Conservation (phyloP, 2,329 filamentous ascomycete genomes). For the Penicillium sp. region DNA sequence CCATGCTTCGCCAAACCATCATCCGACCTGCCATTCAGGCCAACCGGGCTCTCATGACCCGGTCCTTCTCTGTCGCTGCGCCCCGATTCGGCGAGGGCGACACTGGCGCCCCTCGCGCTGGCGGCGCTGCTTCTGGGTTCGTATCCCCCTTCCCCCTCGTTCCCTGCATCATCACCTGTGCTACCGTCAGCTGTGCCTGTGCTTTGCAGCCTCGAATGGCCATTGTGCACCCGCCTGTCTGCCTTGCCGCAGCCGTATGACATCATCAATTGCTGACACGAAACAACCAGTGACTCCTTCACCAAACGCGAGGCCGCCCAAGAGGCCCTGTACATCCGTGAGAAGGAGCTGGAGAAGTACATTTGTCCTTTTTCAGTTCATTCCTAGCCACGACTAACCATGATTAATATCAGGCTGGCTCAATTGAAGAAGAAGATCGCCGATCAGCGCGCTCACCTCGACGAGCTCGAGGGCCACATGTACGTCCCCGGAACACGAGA, state of each 20-base stretch:
- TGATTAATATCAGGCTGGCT: conserved; percentile 55
- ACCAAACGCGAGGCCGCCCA: conserved; percentile 84
- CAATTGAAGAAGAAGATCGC: conserved; percentile 69
- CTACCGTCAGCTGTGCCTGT: background rate
- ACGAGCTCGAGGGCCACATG: conserved; percentile 86
- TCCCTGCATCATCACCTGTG: conserved; percentile 1
- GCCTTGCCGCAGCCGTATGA: conserved; percentile 16
- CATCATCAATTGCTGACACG: conserved; percentile 22
- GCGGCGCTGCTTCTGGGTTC: conserved; percentile 38
- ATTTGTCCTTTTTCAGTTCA: conserved; percentile 10
- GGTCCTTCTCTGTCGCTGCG: conserved; percentile 65
- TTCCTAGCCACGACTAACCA: conserved; percentile 8
- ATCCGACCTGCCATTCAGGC: conserved; percentile 60
- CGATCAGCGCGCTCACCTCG: conserved; percentile 79
- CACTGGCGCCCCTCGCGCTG: conserved; percentile 55
- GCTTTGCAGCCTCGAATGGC: background rate
- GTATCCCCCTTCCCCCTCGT: conserved; percentile 15
- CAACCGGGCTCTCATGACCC: conserved; percentile 51
- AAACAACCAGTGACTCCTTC: conserved; percentile 74
- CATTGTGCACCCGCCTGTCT: conserved; percentile 1
- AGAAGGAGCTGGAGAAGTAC: conserved; percentile 86
- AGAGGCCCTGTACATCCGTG: conserved; percentile 81
- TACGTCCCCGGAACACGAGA: conserved; percentile 49
- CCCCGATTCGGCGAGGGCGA: conserved; percentile 70
- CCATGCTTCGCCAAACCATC: conserved; percentile 69